phyloP scores from a whole-genome alignment of 2,329 filamentous ascomycete species.

The Scolecobasidium constrictum region DNA sequence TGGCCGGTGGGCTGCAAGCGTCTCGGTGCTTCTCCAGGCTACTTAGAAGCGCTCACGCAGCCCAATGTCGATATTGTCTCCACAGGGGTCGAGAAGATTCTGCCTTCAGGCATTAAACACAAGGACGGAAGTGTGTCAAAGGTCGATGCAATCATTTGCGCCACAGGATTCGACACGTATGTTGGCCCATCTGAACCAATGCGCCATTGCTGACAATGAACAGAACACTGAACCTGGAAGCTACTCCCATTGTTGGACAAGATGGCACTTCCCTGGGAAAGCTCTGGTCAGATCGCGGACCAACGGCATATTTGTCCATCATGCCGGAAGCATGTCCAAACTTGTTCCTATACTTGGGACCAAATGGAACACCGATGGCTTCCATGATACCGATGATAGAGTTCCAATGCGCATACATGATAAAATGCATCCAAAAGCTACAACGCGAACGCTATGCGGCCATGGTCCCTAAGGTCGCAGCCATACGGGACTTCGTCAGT shows the following conservation, averaged over 20 bases:
- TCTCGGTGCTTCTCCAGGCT: slow-evolving; percentile 39
- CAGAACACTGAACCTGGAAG: not conserved
- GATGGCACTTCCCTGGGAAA: not conserved
- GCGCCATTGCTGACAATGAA: not conserved
- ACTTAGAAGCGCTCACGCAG: slow-evolving; percentile 36
- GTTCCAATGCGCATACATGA: not conserved
- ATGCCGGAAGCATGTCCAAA: slow-evolving; percentile 58
- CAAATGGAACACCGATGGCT: not conserved
- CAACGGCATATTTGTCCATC: slow-evolving; percentile 44
- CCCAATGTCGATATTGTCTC: slow-evolving; percentile 28
- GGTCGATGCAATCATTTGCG: slow-evolving; percentile 33
- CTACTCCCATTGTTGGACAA: not conserved
- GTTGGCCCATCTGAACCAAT: slow-evolving; percentile 21
- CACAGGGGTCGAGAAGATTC: slow-evolving; percentile 23
- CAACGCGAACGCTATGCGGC: no score
- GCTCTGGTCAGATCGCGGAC: not conserved
- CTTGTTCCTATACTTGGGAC: slow-evolving; percentile 29
- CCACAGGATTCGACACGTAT: slow-evolving; percentile 30
- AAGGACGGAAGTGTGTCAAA: slow-evolving; percentile 25
- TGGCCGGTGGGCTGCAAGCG: slow-evolving; percentile 37
- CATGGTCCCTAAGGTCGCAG: no score
- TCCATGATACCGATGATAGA: not conserved
- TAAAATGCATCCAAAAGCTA: not conserved
- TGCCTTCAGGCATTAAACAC: slow-evolving; percentile 26
- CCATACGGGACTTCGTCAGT: no score